Conservation (phyloP, 2,329 filamentous ascomycete genomes). For the Graphilbum fragrans region DNA sequence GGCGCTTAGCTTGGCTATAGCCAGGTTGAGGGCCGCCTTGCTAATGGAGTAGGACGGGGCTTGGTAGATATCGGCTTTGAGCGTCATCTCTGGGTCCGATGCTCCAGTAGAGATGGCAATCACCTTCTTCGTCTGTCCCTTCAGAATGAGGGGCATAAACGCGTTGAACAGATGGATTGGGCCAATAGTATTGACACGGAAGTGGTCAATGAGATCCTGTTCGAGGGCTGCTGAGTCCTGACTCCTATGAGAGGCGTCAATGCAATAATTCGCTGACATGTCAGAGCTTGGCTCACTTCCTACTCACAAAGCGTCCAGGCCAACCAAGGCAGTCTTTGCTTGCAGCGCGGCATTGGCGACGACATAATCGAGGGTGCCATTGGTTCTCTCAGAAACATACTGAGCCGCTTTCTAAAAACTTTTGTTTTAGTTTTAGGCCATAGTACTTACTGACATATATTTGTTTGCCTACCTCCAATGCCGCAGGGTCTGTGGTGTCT, state of each 20-base stretch:
- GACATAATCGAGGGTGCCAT: constrained; percentile 33
- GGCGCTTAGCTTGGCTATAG: constrained; percentile 38
- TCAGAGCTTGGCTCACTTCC: background rate
- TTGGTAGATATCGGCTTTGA: constrained; percentile 24
- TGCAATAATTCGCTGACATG: background rate
- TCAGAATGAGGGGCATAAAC: constrained; percentile 38
- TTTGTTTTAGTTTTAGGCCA: background rate
- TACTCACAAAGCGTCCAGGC: constrained; percentile 6
- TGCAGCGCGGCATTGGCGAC: constrained; percentile 35
- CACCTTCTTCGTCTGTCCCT: constrained; percentile 41
- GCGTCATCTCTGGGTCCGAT: constrained; percentile 27
- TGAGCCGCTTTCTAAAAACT: constrained; percentile 13
- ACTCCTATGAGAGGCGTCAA: constrained; percentile 12
- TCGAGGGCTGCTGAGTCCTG: constrained; percentile 20
- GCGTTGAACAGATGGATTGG: constrained; percentile 39
- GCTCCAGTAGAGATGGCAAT: constrained; percentile 34
- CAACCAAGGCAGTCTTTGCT: constrained; percentile 8
- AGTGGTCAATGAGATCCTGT: constrained; percentile 17
- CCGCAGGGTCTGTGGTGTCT: constrained; percentile 23
- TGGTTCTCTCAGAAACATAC: constrained; percentile 18
- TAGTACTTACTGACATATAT: background rate
- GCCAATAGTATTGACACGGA: constrained; percentile 36
- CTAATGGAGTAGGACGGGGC: constrained; percentile 29
- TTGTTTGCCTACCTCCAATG: constrained; percentile 20
- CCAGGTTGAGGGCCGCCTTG: constrained; percentile 40